Evolutionary conservation across 306 rosid species (phyloP), one percentile per base, ranked within the genome.

Genomic region (Quercus wislizeni): DNA sequence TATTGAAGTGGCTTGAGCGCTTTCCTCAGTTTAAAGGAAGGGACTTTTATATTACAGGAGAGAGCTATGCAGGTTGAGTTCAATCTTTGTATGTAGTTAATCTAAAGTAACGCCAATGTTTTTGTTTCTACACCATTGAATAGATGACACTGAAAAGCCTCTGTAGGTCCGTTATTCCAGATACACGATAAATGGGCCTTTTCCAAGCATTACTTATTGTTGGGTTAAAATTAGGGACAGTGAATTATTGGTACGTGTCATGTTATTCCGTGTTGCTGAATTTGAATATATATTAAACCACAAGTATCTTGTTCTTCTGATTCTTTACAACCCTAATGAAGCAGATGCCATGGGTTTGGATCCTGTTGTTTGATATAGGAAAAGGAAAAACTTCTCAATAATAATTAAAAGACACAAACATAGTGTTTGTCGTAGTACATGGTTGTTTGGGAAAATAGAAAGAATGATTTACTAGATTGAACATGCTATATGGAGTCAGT

Each of bases 51-150:
- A 85, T 94, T 58, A 5, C 88, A 38, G 98, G 98, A 56, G 98
- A 94, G 88, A 92, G 98, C 87, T 94, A 94, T 83, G 97, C 86
- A 79, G 98, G 98, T 94, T 89, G 64, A 74, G 57, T 73, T 38
- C 41, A 43, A 33, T 55, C 10, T 46, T 74, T 69, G 6, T 61
- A 55, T 25, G 49, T 15, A 7, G 13, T 33, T 30, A 63, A 64
- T 64, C 46, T 64, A 15, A 17, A 64, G 21, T 64, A 64, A 4
- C 30, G 70, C 46, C 12, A 64, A 30, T 30, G 8, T 64, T 64
- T 64, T 64, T 64, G 69, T 27, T 62, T 28, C 25, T 31, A 13
- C 19, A 63, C 20, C 28, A 3, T 63, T 21, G 65, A 59, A 59
- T 27, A 59, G 15, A 59, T 59, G 65, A 13, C 33, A 59, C 17